Base-by-base conservation (phyloP, 352 stramenopile species). In the Globisporangium spinosum region DNA sequence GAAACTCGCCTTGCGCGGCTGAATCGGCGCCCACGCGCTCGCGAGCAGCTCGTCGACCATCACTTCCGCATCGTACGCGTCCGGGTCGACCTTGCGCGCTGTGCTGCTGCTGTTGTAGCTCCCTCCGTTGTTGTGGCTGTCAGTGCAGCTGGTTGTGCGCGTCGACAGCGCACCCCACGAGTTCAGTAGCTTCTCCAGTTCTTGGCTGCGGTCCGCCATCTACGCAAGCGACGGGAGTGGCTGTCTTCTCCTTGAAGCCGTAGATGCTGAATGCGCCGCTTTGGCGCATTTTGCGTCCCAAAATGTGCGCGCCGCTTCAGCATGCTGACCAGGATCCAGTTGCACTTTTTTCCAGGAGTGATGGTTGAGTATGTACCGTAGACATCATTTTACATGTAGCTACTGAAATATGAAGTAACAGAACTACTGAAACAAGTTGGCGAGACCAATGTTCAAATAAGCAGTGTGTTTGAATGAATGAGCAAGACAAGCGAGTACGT, bases 31-130 rank as follows among this genome's bases (percentile, higher is more conserved):
- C 82, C 82, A 91, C 32, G 79, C 83, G 63, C 73, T 90, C 32
- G 72, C 72, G 0, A 93, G 77, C 49, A 94, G 75, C 69, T 94
- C 80, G 63, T 94, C 85, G 64, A 94, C 78, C 87, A 94, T 93
- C 59, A 73, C 74, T 56, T 93, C 87, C 6, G 80, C 80, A 34
- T 89, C 75, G 70, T 90, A 94, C 13, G 25, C 22, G 2, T 62
- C 22, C 17, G 35, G 57, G 7, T 32, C 49, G 8, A 10, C 43
- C 0, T 59, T 67, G 3, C 55, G 55, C 9, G 51, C 15, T 25
- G 22, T 27, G 66, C 9, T 32, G 27, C 40, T 70, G 3, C n/a
- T 40, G 34, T 57, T 54, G 29, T 47, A 38, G 17, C 51, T 20
- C 8, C n/a, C 23, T n/a, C 15, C n/a, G 1, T n/a, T 29, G n/a